Base-by-base conservation (phyloP, 192 early-diverging fungal genomes). In the Allomyces macrogynus region DNA sequence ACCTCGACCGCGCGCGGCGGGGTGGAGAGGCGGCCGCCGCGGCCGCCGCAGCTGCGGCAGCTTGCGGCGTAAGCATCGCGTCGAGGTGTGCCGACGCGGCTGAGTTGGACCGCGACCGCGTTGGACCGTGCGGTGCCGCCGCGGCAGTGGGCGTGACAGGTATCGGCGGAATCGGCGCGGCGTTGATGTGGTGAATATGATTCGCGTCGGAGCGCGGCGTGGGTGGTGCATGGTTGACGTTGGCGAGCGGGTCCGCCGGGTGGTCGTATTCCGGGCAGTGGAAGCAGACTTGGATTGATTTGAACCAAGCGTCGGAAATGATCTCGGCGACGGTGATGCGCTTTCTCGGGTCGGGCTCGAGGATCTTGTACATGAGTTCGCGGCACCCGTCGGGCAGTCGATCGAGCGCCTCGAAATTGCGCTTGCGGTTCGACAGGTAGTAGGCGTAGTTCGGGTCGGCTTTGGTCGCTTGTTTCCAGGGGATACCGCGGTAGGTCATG, bases 341-440 rank as follows among this genome's bases (percentile, higher is more conserved):
- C 25, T 76, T 84, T 49, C 74, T 75, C 5, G 86, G 78, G 64
- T 91, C 81, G 10, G 93, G 93, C 61, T 90, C 84, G 23, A 95
- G 68, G 72, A 95, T 90, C 43, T 73, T 70, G 70, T 87, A 84
- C 78, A 97, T 80, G 57, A 91, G 73, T 24, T 80, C 79, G n/a
- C 84, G 71, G 20, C 83, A 77, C 14, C 80, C 81, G n/a, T 77
- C 67, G 23, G 82, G 80, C 24, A 91, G 69, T 61, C 78, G 80
- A 72, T 77, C 63, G 73, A 71, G 71, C 70, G 84, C 67, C 70
- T 84, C 74, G 65, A 89, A 69, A 75, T 86, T 79, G 62, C 76
- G 82, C 42, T 75, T 71, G 16, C 49, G 49, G 49, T 57, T 14
- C 16, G 12, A 20, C 49, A 57, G 49, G 49, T 57, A 57, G 49